Evolutionary conservation across 805 yeast species (phyloP).

Genomic region (Wickerhamiella qilinensis): DNA sequence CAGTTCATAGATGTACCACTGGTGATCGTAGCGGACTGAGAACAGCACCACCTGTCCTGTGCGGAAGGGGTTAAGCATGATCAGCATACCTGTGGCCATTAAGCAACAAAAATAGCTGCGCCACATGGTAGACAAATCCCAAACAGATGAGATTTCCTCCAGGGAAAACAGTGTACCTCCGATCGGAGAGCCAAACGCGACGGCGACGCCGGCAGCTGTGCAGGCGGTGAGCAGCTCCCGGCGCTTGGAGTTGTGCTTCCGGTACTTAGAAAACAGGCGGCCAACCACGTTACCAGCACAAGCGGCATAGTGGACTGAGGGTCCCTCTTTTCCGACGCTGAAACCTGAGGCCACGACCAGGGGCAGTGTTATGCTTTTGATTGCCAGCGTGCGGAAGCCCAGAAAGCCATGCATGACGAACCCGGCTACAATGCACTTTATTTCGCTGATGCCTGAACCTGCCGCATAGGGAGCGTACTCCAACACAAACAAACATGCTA

Average conservation of each 20-base stretch:
- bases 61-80: slow-evolving; percentile 77
- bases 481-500: slow-evolving; percentile 55
- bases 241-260: slow-evolving; percentile 21
- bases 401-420: slow-evolving; percentile 66
- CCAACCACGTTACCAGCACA: slow-evolving; percentile 83
- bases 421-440: slow-evolving; percentile 86
- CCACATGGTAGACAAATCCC: slow-evolving; percentile 71
- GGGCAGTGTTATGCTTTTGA: slow-evolving; percentile 72
- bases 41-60: slow-evolving; percentile 90
- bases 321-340: slow-evolving; percentile 95
- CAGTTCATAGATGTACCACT: slow-evolving; percentile 77
- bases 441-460: slow-evolving; percentile 95
- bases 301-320: slow-evolving; percentile 93
- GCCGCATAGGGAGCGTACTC: slow-evolving; percentile 78
- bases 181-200: slow-evolving; percentile 93
- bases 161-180: slow-evolving; percentile 61
- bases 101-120: slow-evolving; percentile 82
- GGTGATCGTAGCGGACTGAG: slow-evolving; percentile 71
- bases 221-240: slow-evolving; percentile 68
- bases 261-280: slow-evolving; percentile 29
- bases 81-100: slow-evolving; percentile 67
- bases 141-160: slow-evolving; percentile 71
- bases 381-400: slow-evolving; percentile 49
- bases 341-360: slow-evolving; percentile 85
- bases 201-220: slow-evolving; percentile 97